Base-by-base conservation (phyloP, 768 basidiomycete species). In the Rhodosporidiobolus odoratus region DNA sequence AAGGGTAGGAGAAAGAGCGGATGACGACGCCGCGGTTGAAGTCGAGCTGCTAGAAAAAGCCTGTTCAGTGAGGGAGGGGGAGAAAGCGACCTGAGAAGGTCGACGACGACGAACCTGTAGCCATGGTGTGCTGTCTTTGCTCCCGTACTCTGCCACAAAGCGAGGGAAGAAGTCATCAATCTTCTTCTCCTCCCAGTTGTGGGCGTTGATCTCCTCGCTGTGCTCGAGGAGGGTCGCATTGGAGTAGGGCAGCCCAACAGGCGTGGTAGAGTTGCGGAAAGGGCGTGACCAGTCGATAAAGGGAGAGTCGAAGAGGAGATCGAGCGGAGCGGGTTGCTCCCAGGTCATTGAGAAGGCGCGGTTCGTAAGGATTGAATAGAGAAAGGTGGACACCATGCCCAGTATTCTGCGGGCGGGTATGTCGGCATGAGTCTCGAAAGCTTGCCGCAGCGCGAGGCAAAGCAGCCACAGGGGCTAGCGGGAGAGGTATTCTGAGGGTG, bases 21-120 rank as follows among this genome's bases (percentile, higher is more conserved):
- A 73, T 52, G 0, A 66, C 58, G n/a, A 66, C 56, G 21, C 72
- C 72, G 41, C 72, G 72, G 61, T 73, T 73, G 68, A 69, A 38
- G 9, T 43, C 59, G 50, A 66, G 59, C 63, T 71, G 57, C 6
- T 25, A 4, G 25, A n/a, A 30, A 4, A 34, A 23, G 25, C 15
- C 16, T n/a, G 16, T 13, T 27, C 3, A 19, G 62, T 10, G 63
- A 1, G 2, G 12, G 32, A 17, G 19, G 16, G 35, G 34, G 12
- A 34, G 25, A 27, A 41, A 40, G 17, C 38, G 7, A 16, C n/a
- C n/a, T n/a, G n/a, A 40, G 21, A 3, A 32, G 8, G 60, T n/a
- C n/a, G n/a, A n/a, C n/a, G n/a, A 58, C 43, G 43, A 40, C 53
- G 50, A 34, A 54, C 68, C 52, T 65, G 50, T 10, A 63, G 56